These are phyloP conservation scores for Kalmanozyma brasiliensis DNA, from an alignment of 1,284 basidiomycete genomes.

Conservation along the genomic window DNA sequence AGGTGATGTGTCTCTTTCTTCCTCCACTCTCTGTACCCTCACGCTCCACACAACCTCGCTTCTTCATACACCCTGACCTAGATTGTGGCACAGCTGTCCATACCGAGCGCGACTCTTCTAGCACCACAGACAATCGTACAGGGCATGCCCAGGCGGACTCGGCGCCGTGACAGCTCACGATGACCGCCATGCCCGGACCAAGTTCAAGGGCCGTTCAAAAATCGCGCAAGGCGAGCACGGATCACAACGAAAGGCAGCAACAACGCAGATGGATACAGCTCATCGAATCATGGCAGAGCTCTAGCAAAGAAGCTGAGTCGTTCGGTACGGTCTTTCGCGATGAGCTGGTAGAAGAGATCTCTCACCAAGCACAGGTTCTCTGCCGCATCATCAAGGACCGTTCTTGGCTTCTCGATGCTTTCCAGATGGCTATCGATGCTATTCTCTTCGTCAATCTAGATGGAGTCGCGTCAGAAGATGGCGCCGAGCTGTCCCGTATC, in stretches of 20 bases:
- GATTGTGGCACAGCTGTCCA: neutral
- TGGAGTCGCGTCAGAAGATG: neutral
- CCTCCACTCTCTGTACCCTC: neutral
- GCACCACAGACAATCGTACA: no score
- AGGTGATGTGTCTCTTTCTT: neutral
- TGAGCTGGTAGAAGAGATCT: conserved; percentile 34
- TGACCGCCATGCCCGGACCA: conserved; percentile 5
- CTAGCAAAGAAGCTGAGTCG: neutral
- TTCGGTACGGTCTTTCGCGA: conserved; percentile 7
- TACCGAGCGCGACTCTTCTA: no score
- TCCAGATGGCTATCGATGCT: conserved; percentile 29
- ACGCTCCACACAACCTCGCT: neutral
- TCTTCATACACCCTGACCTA: no score
- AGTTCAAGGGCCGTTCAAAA: neutral
- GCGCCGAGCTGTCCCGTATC: neutral
- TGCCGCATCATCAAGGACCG: conserved; percentile 23
- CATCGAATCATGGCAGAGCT: conserved; percentile 30
- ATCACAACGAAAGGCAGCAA: neutral
- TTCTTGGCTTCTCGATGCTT: conserved; percentile 29
- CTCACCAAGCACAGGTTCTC: conserved; percentile 28
- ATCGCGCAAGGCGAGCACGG: neutral
- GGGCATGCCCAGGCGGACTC: neutral
- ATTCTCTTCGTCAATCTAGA: conserved; percentile 12
- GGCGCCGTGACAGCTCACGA: neutral
- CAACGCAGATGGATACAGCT: conserved; percentile 35